Percentiles rank a stretch among this genome's conserved stretches.
These are phyloP conservation scores for Phaeomoniella chlamydospora DNA, from an alignment of 2,329 filamentous ascomycete genomes.

Conservation along the genomic window DNA sequence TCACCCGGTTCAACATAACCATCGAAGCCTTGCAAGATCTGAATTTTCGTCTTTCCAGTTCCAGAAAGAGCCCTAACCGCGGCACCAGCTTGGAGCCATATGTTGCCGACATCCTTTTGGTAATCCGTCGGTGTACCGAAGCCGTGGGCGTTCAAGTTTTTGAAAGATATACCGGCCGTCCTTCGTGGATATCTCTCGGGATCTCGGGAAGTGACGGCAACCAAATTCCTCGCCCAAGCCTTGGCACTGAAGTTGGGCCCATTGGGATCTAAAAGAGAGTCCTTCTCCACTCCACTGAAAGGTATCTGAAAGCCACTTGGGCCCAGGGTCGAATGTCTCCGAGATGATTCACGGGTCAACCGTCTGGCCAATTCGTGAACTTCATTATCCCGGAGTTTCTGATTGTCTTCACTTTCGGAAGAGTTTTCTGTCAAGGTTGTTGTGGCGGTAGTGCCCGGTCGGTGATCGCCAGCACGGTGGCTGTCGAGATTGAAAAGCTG, in stretches of 20 bases:
- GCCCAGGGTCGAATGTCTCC: too few relatives aligned
- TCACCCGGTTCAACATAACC: constrained; percentile 45
- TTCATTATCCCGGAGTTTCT: too few relatives aligned
- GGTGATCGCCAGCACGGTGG: too few relatives aligned
- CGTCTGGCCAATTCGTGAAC: too few relatives aligned
- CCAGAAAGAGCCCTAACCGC: constrained; percentile 15
- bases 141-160: constrained; percentile 22
- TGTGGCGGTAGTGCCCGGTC: too few relatives aligned
- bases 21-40: constrained; percentile 50
- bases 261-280: too few relatives aligned
- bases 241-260: constrained; percentile 28
- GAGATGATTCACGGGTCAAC: too few relatives aligned
- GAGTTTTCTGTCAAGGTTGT: too few relatives aligned
- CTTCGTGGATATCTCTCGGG: constrained; percentile 21
- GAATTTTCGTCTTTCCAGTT: constrained; percentile 28
- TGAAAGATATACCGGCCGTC: constrained; percentile 24
- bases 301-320: too few relatives aligned
- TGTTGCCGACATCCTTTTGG: constrained; percentile 26
- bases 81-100: constrained; percentile 21
- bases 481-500: too few relatives aligned
- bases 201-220: constrained; percentile 24
- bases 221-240: constrained; percentile 31
- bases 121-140: constrained; percentile 20
- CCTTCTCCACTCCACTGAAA: too few relatives aligned
- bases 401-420: too few relatives aligned